Evolutionary conservation across 2,329 filamentous ascomycete genomes (phyloP).

Genomic region (Diaporthe sp.): DNA sequence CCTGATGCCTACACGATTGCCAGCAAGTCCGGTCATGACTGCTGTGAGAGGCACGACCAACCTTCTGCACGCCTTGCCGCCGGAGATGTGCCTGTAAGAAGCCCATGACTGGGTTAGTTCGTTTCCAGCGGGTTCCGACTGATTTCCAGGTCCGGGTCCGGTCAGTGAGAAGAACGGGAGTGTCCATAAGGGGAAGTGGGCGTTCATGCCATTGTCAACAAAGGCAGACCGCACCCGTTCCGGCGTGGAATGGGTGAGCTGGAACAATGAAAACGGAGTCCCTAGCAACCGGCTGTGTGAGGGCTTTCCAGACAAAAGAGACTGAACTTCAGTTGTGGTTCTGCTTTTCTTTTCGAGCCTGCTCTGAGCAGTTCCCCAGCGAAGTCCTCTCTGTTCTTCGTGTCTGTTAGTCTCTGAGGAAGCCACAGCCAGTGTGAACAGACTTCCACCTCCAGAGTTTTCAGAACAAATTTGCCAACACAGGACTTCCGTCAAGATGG

Average conservation of each 20-base stretch:
- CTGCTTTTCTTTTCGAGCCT: not conserved
- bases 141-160: constrained; percentile 8
- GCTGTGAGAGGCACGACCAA: not conserved
- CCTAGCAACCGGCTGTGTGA: not conserved
- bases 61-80: not conserved
- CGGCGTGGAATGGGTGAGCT: constrained; percentile 21
- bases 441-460: not conserved
- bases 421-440: not conserved
- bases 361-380: not conserved
- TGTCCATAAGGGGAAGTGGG: constrained; percentile 24
- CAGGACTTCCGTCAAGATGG: constrained; percentile 28
- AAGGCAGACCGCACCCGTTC: constrained; percentile 30
- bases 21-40: not conserved
- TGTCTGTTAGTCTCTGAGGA: not conserved
- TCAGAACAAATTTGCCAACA: not conserved
- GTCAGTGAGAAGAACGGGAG: not conserved
- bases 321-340: constrained; percentile 7
- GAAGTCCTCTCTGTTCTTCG: not conserved
- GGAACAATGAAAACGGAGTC: constrained; percentile 34
- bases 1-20: not conserved
- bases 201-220: constrained; percentile 27
- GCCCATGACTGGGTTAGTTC: not conserved
- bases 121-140: constrained; percentile 8
- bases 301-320: constrained; percentile 24
- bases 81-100: not conserved